Percentiles rank a stretch among this genome's conserved stretches.
Conservation (phyloP, 495 filamentous ascomycete genomes). For the Niebla homalea region DNA sequence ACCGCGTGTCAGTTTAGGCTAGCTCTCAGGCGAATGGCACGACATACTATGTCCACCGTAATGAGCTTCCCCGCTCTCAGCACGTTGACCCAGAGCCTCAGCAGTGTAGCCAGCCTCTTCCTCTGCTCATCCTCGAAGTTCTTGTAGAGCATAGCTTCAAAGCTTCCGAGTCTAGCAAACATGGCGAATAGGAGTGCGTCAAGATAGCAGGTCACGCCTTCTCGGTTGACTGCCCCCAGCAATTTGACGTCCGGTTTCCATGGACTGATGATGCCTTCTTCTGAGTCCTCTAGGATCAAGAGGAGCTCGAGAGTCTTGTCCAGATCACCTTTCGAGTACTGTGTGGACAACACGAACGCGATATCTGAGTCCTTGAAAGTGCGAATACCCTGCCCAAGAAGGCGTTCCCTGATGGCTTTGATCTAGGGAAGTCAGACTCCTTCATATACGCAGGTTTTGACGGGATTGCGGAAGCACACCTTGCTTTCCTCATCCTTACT, state of each 20-base stretch:
- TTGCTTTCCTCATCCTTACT: background rate
- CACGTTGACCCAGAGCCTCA: constrained; percentile 90
- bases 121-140: constrained; percentile 55
- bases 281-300: constrained; percentile 59
- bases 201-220: constrained; percentile 78
- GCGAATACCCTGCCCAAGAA: constrained; percentile 39
- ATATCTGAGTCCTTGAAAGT: constrained; percentile 48
- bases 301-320: constrained; percentile 68
- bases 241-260: constrained; percentile 59
- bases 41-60: constrained; percentile 65
- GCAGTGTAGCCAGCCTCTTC: constrained; percentile 53
- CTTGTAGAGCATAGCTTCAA: constrained; percentile 78
- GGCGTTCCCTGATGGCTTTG: constrained; percentile 36
- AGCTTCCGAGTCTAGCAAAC: constrained; percentile 81
- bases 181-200: constrained; percentile 92
- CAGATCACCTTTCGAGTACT: constrained; percentile 52
- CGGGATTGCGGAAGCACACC: background rate
- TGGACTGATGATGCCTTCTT: constrained; percentile 63
- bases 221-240: constrained; percentile 76
- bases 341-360: constrained; percentile 52
- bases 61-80: constrained; percentile 74
- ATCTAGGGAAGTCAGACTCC: constrained; percentile 28
- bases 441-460: background rate
- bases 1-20: constrained; percentile 8
- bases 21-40: background rate